Base-by-base conservation (phyloP, 2,329 filamentous ascomycete genomes). In the Claviceps cyperi region DNA sequence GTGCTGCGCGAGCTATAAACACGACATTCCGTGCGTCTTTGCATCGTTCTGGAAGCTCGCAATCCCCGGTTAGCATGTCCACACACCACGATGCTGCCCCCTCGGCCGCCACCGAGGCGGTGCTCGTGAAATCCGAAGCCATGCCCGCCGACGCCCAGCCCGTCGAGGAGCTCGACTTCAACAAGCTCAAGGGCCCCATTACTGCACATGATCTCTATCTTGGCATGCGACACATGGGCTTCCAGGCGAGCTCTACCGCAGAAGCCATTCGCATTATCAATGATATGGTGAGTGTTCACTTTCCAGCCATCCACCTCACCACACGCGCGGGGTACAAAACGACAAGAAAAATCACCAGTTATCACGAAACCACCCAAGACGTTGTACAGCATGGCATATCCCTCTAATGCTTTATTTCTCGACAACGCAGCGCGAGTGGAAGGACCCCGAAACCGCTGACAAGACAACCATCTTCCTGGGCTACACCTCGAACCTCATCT, bases 401-500 rank as follows among this genome's bases (percentile, higher is more conserved):
- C 28, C 28, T 32, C 28, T 11, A 32, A 32, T 32, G 28, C 28
- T 32, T 4, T 11, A 11, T 4, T 4, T 32, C 3, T 32, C 15
- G 38, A 4, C 14, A 5, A n/a, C 6, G 24, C 61, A 71, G 87
- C 78, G 88, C 62, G 76, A 78, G 51, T 97, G 87, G 83, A 75
- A 76, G 54, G 85, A 95, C 63, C 80, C 86, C 1, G 85, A 90
- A 61, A 86, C 86, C 1, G 80, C 79, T 14, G 80, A 84, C 24
- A 78, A 78, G 60, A 92, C 92, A 17, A 97, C 92, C 53, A 91
- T 98, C 59, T 97, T 98, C 68, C 79, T 98, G 8, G 92, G 92
- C 51, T 98, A 96, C 70, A 98, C 92, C 9, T 95, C 88, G 47
- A 98, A 98, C 65, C 76, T 98, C 59, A 96, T 98, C 61, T 97